Base-by-base conservation (phyloP, 2,329 filamentous ascomycete genomes). In the Apiospora hydei region DNA sequence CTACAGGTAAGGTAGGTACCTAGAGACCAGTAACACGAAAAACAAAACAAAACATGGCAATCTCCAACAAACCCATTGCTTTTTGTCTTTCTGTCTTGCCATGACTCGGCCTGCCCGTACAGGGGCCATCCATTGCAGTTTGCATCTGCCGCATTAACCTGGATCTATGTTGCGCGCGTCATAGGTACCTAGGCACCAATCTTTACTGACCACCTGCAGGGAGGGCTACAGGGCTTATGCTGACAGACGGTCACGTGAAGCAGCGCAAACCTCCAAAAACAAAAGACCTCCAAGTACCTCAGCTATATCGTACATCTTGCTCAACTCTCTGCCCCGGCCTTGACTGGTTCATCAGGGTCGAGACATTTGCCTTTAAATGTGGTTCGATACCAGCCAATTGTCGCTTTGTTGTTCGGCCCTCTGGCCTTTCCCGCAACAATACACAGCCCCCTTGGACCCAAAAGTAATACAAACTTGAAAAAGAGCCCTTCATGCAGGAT, bases 301-400 rank as follows among this genome's bases (percentile, higher is more conserved):
- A 84, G 57, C 87, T 83, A 72, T 86, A 80, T 83, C 88, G 86
- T 67, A 79, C 72, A 81, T 82, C 74, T 88, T 86, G 2, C 85
- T 82, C 69, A 86, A 83, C 11, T 83, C 86, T 75, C 92, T 93
- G 0, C 90, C 88, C 47, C 80, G 80, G 71, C 89, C 86, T 77
- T 92, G 80, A 1, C 87, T 89, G 16, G 83, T 77, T 47, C 90
- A 80, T 2, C 46, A 84, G 0, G 77, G 73, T 84, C 82, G 44
- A 85, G 83, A 74, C 90, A 91, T 69, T 69, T 91, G 88, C 49
- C 77, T 78, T 3, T 77, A 78, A 7, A 81, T 69, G 87, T 78
- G 41, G 74, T 76, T 73, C 81, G 88, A 86, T 69, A 80, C 74
- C 66, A 80, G 78, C 18, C 91, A 83, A 41, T 85, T 86, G 34